Evolutionary conservation across 2,329 filamentous ascomycete species (phyloP), one percentile per base, ranked within the genome.

Genomic region (Trichoderma sp.): DNA sequence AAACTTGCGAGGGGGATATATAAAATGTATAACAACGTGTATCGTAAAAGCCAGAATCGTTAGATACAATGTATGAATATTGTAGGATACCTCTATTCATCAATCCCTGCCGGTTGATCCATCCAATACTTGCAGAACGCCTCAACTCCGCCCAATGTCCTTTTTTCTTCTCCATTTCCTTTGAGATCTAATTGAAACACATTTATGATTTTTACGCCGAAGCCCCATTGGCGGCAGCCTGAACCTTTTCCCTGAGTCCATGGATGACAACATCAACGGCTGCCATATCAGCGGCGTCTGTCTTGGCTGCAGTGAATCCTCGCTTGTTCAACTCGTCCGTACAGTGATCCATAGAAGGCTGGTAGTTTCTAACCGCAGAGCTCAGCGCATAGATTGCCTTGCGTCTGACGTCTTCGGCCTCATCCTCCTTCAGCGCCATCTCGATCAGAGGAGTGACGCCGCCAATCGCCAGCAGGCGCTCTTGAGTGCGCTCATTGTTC

Each of bases 331-430:
- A 81, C 75, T 90, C 86, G 43, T 85, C 83, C 1, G 89, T 87
- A 70, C 94, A 83, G 28, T 85, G 83, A 77, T 93, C 90, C 81
- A 95, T 85, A 30, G 90, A 90, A 1, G 93, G 91, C 82, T 97
- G 95, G 79, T 93, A 97, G 79, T 99, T 99, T 77, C 96, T 86
- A 66, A 93, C 87, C 5, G 89, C 91, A 16, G 90, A 95, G 77
- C 93, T 97, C 59, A 99, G 85, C 14, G 95, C 96, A 76, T 94
- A 94, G 34, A 97, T 84, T 16, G 94, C 93, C 85, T 97, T 99
- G 79, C 92, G 90, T 73, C 94, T 86, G 61, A 94, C 91, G 11
- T 85, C 83, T 68, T 84, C 81, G 65, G 86, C 82, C 72, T 90
- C 82, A 69, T 88, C 89, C 54, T 87, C 84, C 39, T 85, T 82